Conservation (phyloP, 495 filamentous ascomycete species). For the Hypomontagnella submonticulosa region DNA sequence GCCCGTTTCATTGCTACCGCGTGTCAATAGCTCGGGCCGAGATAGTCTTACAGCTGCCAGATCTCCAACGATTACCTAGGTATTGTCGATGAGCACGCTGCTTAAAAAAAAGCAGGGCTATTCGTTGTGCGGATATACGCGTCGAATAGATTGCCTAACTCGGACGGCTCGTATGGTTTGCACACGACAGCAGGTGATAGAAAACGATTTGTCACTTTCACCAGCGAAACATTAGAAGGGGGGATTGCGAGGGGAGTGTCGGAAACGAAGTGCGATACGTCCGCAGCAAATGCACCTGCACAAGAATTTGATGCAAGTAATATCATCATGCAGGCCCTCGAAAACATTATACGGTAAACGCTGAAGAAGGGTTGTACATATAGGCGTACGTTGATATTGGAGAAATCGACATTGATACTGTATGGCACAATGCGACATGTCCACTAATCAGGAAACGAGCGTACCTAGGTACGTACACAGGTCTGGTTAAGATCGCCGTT, state of each 20-base stretch:
- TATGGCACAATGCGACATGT: slow-evolving; percentile 20
- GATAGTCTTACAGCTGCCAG: slow-evolving; percentile 13
- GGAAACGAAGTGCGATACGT: slow-evolving; percentile 33
- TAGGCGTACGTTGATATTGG: too few species aligned
- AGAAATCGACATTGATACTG: too few species aligned
- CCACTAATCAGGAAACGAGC: slow-evolving; percentile 20
- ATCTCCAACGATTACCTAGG: slow-evolving; percentile 19
- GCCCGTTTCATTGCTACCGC: slow-evolving; percentile 5
- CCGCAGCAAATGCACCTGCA: slow-evolving; percentile 24
- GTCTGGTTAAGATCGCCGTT: slow-evolving; percentile 6
- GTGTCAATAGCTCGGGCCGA: slow-evolving; percentile 26
- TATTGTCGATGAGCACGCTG: slow-evolving; percentile 18
- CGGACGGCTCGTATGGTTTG: slow-evolving; percentile 4
- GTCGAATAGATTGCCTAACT: slow-evolving; percentile 10
- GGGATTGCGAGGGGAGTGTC: slow-evolving; percentile 19
- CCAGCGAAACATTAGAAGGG: slow-evolving; percentile 27
- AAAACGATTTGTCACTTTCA: slow-evolving; percentile 35
- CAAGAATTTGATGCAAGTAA: slow-evolving; percentile 39
- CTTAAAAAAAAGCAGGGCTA: slow-evolving; percentile 9
- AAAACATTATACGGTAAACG: slow-evolving; percentile 8
- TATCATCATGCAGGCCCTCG: slow-evolving; percentile 32
- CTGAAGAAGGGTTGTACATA: too few species aligned
- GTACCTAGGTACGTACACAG: not conserved
- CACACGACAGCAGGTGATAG: slow-evolving; percentile 32
- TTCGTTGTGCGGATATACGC: slow-evolving; percentile 5